Evolutionary conservation across 441 rosid species (phyloP).

Genomic region (Hypseocharis bilobata): DNA sequence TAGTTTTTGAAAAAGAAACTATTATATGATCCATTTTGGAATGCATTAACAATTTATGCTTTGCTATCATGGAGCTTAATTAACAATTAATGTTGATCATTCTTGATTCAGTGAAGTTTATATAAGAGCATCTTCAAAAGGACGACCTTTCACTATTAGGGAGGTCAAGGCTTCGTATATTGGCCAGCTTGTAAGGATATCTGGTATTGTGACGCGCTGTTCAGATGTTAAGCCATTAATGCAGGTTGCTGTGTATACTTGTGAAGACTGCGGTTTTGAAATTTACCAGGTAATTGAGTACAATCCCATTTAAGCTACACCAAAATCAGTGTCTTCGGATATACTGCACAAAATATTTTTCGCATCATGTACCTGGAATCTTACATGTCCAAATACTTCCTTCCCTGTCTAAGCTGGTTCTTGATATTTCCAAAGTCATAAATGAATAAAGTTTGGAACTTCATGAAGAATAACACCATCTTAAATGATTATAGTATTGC

Average conservation of each 20-base stretch:
- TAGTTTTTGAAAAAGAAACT: not conserved
- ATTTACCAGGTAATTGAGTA: conserved; percentile 69
- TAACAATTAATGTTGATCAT: conserved; percentile 5
- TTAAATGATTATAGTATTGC: not conserved
- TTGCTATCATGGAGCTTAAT: not conserved
- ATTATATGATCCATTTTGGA: not conserved
- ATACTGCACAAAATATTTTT: not conserved
- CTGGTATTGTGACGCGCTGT: conserved; percentile 94
- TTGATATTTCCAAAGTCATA: not conserved
- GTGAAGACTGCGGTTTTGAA: conserved; percentile 96
- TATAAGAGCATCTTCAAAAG: conserved; percentile 76
- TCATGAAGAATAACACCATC: no score
- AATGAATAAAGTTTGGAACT: not conserved
- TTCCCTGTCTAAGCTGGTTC: not conserved
- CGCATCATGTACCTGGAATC: not conserved
- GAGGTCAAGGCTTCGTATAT: conserved; percentile 90
- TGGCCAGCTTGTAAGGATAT: conserved; percentile 81
- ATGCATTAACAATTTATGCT: not conserved
- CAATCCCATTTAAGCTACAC: not conserved
- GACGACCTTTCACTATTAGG: conserved; percentile 67
- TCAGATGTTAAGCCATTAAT: conserved; percentile 97
- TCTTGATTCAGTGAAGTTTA: conserved; percentile 68
- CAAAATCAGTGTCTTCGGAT: conserved; percentile 8
- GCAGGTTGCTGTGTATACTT: conserved; percentile 95
- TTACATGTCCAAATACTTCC: not conserved